phyloP scores from a whole-genome alignment of 176 grass and related monocot genomes.

The Rhynchospora tenuis region DNA sequence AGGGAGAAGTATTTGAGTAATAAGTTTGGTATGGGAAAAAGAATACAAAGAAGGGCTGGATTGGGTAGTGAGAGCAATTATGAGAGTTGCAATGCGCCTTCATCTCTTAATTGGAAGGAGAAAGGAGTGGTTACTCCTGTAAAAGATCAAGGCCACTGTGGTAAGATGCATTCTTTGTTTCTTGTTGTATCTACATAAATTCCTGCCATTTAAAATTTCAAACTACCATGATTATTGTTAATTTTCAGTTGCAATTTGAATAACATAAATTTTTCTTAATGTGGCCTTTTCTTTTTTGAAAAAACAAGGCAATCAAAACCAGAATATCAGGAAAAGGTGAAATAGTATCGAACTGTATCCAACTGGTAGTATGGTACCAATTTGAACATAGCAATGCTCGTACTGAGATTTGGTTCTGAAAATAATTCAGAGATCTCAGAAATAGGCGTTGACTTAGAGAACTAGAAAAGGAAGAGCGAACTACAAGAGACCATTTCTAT shows the following conservation, averaged over 20 bases:
- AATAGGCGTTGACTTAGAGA: not conserved
- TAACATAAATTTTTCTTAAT: not conserved
- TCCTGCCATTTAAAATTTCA: not conserved
- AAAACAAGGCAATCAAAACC: not conserved
- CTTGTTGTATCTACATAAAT: not conserved
- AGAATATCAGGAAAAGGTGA: not conserved
- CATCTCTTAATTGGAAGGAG: slow-evolving; percentile 32
- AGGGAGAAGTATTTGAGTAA: slow-evolving; percentile 33
- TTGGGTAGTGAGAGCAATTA: not conserved
- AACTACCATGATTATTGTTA: not conserved
- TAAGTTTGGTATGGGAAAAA: slow-evolving; percentile 15
- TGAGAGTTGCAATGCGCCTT: slow-evolving; percentile 29
- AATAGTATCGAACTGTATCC: not conserved
- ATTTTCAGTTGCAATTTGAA: not conserved
- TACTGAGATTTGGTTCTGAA: not conserved
- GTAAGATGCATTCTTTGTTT: slow-evolving; percentile 10
- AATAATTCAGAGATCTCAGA: not conserved
- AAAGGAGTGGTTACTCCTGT: slow-evolving; percentile 28
- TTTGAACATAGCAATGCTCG: not conserved
- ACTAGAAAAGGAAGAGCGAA: not conserved
- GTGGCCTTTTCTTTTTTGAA: not conserved
- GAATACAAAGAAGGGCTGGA: not conserved
- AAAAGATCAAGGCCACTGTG: slow-evolving; percentile 39
- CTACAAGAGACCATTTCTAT: not conserved
- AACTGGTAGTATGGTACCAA: not conserved